A percentile compares a stretch with the other conserved stretches of the same genome.
These are phyloP conservation scores for Lagerstroemia speciosa DNA, from an alignment of 345 rosid genomes.

Conservation along the genomic window DNA sequence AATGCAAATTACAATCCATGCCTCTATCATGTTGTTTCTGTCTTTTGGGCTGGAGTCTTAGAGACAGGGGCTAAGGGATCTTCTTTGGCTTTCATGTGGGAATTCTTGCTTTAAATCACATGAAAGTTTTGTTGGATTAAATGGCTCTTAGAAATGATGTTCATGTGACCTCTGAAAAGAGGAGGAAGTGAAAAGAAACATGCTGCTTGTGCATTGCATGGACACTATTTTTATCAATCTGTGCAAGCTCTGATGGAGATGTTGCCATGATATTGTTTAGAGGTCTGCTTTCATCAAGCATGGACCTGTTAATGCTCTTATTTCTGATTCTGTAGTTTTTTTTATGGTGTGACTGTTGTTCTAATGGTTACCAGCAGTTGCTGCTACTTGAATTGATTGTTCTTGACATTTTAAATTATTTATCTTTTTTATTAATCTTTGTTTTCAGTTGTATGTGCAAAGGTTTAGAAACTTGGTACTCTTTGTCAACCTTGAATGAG, in stretches of 20 bases:
- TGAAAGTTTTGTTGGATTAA: neutral
- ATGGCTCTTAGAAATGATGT: neutral
- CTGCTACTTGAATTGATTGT: neutral
- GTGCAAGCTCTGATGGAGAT: neutral
- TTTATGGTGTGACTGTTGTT: neutral
- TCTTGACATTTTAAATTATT: neutral
- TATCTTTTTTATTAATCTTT: neutral
- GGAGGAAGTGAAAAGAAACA: neutral
- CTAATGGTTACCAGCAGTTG: neutral
- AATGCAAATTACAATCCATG: neutral
- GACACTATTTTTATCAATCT: neutral
- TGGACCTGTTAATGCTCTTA: neutral
- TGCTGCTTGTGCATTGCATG: neutral
- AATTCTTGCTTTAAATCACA: neutral
- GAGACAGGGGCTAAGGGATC: neutral
- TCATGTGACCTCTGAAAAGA: neutral
- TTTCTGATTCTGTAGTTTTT: neutral
- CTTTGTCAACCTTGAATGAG: neutral
- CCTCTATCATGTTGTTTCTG: neutral
- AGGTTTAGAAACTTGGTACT: neutral
- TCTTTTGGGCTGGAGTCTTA: neutral
- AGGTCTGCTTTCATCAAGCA: neutral
- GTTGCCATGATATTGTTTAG: neutral
- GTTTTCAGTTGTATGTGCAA: neutral
- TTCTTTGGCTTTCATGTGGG: neutral